Evolutionary conservation across 2,329 filamentous ascomycete genomes (phyloP), one percentile per base, ranked within the genome.

Genomic region (Aureobasidium sp.): DNA sequence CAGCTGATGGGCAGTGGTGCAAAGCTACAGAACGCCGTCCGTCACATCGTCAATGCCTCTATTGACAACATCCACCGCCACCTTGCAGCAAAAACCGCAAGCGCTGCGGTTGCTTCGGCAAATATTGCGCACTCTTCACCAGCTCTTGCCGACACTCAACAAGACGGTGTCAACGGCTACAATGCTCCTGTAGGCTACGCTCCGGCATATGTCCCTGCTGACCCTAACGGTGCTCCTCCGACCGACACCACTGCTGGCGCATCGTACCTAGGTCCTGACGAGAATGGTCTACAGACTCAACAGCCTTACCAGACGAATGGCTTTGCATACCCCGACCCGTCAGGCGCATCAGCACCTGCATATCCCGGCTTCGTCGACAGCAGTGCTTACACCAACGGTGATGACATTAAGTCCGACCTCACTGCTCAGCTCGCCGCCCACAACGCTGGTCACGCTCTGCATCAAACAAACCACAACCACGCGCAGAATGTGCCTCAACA

Each of bases 1-100:
- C 76, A 77, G 42, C 75, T 90, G n/a, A 74, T 90, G 45, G 87
- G 88, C 29, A 79, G 79, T 32, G 79, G 78, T 9, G 72, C 75
- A 44, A 75, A 75, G 25, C 71, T 84, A 10, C 77, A 76, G 62
- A 74, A 76, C 44, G 77, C 79, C 2, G 76, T 83, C n/a, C 72
- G 75, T 21, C 71, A 71, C 16, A 79, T 84, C 27, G 75, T 81
- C 8, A 76, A 80, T 51, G 73, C 76, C 32, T 78, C 78, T 2
- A 69, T 83, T 3, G 70, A 68, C n/a, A 75, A 76, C 27, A 75
- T 84, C 61, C 77, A 73, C 60, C 75, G 76, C 25, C 77, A 72
- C 66, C 72, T 77, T 44, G 72, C 72, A 47, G 76, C 73, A 64
- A 75, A 73, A 51, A 76, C 70, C 2, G 71, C 68, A 36, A 69